These are phyloP conservation scores for Wallacemonas sp. DNA, from an alignment of 208 protist species.

Conservation along the genomic window DNA sequence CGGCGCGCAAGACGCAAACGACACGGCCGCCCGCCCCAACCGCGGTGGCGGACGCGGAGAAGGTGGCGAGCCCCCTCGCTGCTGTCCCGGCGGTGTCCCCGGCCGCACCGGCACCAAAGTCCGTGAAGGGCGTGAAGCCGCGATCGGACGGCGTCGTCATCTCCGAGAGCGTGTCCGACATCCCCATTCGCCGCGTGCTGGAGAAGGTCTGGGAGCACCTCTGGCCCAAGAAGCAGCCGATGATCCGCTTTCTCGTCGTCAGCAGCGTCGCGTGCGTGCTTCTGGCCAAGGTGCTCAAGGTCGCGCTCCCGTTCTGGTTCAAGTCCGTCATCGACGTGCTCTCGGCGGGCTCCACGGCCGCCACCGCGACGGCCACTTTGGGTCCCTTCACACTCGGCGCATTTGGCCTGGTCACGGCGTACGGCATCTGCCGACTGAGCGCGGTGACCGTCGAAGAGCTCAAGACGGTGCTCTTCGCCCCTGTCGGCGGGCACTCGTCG, in stretches of 20 bases:
- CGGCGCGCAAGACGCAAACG: not conserved
- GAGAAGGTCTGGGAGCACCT: conserved; percentile 76
- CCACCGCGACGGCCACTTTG: conserved; percentile 29
- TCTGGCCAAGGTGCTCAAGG: conserved; percentile 78
- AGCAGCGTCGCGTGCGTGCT: conserved; percentile 81
- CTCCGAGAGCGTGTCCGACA: conserved; percentile 45
- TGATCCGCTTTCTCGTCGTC: conserved; percentile 72
- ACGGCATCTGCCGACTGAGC: conserved; percentile 81
- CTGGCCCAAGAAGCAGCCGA: conserved; percentile 72
- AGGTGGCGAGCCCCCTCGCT: not conserved
- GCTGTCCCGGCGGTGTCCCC: too few relatives aligned
- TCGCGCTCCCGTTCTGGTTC: conserved; percentile 92
- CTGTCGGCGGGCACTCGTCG: conserved; percentile 83
- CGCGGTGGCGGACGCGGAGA: not conserved
- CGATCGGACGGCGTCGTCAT: conserved; percentile 46
- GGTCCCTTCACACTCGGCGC: conserved; percentile 70
- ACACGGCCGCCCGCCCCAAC: too few relatives aligned
- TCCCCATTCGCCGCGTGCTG: conserved; percentile 77
- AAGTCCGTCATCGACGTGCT: conserved; percentile 87
- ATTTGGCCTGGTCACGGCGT: conserved; percentile 85
- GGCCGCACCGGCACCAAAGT: not conserved
- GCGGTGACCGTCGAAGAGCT: conserved; percentile 85
- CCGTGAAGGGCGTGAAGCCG: conserved; percentile 14
- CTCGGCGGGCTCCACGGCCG: conserved; percentile 36
- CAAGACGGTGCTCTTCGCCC: conserved; percentile 90